Conservation (phyloP, 441 rosid species). For the Euphorbia schlechtendalii region DNA sequence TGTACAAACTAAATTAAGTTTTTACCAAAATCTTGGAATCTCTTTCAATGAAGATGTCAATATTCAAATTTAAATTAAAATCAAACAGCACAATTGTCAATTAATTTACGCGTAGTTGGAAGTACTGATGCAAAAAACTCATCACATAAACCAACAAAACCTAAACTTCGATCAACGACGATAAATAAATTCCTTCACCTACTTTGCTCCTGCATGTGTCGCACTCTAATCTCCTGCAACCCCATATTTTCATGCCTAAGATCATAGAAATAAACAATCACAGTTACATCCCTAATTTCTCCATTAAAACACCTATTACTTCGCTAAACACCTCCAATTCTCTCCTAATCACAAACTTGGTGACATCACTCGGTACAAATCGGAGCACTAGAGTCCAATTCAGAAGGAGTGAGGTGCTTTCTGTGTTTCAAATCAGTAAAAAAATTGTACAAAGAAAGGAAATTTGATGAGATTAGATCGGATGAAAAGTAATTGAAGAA, state of each 20-base stretch:
- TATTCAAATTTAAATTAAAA: slow-evolving; percentile 67
- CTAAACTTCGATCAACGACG: slow-evolving; percentile 2
- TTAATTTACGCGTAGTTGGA: slow-evolving; percentile 43
- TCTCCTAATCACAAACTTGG: slow-evolving; percentile 55
- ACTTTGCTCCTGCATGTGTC: slow-evolving; percentile 65
- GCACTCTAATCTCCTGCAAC: slow-evolving; percentile 50
- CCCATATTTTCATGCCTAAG: slow-evolving; percentile 72
- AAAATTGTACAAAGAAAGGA: too few relatives aligned
- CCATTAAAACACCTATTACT: slow-evolving; percentile 90
- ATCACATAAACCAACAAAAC: neutral
- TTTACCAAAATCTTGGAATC: slow-evolving; percentile 60
- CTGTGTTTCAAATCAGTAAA: too few relatives aligned
- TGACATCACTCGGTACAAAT: slow-evolving; percentile 43
- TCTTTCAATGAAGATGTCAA: slow-evolving; percentile 42
- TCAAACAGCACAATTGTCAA: slow-evolving; percentile 55
- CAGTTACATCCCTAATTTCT: slow-evolving; percentile 54
- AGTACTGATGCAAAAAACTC: slow-evolving; percentile 18
- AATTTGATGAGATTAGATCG: too few relatives aligned
- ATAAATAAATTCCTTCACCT: slow-evolving; percentile 24
- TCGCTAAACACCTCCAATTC: too few relatives aligned
- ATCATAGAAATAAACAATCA: slow-evolving; percentile 86
- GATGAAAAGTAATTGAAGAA: too few relatives aligned
- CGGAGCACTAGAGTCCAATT: slow-evolving; percentile 54
- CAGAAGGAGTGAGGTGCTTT: too few relatives aligned
- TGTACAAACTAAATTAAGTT: neutral